Evolutionary conservation across 2,329 filamentous ascomycete species (phyloP).

Genomic region (Trichoderma simmonsii): DNA sequence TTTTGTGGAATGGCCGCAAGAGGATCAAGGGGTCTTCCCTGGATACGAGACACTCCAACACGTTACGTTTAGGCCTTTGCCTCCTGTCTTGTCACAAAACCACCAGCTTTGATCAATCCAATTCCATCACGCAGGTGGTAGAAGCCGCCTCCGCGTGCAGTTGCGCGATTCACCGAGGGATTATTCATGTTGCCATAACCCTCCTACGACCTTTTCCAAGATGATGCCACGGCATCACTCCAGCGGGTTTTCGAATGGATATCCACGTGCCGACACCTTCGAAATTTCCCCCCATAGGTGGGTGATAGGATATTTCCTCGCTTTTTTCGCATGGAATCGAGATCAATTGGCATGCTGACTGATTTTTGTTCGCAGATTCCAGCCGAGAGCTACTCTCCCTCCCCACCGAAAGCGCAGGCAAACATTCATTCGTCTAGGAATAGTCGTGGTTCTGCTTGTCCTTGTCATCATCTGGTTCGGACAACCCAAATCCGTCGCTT

Average conservation of each 20-base stretch:
- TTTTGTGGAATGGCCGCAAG: conserved; percentile 11
- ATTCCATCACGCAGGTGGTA: conserved; percentile 6
- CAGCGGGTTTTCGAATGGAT: conserved; percentile 77
- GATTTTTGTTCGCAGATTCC: conserved; percentile 52
- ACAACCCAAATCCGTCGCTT: conserved; percentile 61
- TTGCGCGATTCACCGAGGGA: not conserved
- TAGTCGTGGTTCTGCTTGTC: conserved; percentile 56
- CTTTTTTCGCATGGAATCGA: not conserved
- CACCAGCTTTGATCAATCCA: not conserved
- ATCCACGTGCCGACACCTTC: conserved; percentile 73
- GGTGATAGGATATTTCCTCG: not conserved
- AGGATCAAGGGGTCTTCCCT: conserved; percentile 9
- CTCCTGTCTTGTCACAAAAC: conserved; percentile 5
- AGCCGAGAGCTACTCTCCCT: conserved; percentile 72
- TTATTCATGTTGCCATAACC: conserved; percentile 31
- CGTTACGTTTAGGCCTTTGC: conserved; percentile 6
- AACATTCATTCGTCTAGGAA: conserved; percentile 65
- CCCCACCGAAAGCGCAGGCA: conserved; percentile 70
- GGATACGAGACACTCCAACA: conserved; percentile 13
- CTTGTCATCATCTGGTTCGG: conserved; percentile 74
- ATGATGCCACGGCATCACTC: conserved; percentile 84
- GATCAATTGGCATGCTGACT: not conserved
- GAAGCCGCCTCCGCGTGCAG: conserved; percentile 5
- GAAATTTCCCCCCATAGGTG: conserved; percentile 89
- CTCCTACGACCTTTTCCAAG: conserved; percentile 43